A percentile compares a stretch with the other conserved stretches of the same genome.
phyloP scores from a whole-genome alignment of 1,139 yeast genomes.

The Candida neerlandica region DNA sequence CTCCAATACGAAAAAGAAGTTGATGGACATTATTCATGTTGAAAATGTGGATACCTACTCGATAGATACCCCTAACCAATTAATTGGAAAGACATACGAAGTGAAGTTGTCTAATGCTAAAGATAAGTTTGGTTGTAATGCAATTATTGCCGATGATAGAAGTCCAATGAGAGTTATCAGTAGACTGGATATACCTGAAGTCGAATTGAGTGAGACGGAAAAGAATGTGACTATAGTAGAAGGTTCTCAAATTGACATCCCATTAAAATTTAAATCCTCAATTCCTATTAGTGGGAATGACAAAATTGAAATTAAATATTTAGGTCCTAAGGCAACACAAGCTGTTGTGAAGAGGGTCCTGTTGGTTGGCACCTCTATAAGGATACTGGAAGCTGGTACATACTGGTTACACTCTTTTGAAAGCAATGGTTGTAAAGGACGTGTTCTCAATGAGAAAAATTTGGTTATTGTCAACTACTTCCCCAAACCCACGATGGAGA shows the following conservation, averaged over 20 bases:
- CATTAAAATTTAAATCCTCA: conserved; percentile 48
- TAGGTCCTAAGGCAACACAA: conserved; percentile 11
- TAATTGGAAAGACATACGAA: conserved; percentile 70
- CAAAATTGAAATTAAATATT: conserved; percentile 27
- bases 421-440: conserved; percentile 74
- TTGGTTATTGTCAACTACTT: conserved; percentile 50
- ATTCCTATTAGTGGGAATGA: conserved; percentile 29
- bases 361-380: conserved; percentile 9
- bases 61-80: conserved; percentile 56
- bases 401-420: conserved; percentile 60
- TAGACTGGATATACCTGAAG: conserved; percentile 62
- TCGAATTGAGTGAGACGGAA: conserved; percentile 23
- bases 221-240: conserved; percentile 51
- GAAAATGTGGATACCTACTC: conserved; percentile 46
- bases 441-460: conserved; percentile 35
- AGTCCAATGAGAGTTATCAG: conserved; percentile 64
- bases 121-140: conserved; percentile 77
- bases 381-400: conserved; percentile 58
- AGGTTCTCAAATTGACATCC: conserved; percentile 61
- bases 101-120: conserved; percentile 63
- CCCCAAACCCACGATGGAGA: conserved; percentile 55
- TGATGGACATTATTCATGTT: conserved; percentile 48
- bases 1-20: conserved; percentile 23
- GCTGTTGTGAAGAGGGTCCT: conserved; percentile 7
- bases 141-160: conserved; percentile 47